phyloP scores from a whole-genome alignment of 164 flowering plant species.

The Tetrastigma voinierianum region DNA sequence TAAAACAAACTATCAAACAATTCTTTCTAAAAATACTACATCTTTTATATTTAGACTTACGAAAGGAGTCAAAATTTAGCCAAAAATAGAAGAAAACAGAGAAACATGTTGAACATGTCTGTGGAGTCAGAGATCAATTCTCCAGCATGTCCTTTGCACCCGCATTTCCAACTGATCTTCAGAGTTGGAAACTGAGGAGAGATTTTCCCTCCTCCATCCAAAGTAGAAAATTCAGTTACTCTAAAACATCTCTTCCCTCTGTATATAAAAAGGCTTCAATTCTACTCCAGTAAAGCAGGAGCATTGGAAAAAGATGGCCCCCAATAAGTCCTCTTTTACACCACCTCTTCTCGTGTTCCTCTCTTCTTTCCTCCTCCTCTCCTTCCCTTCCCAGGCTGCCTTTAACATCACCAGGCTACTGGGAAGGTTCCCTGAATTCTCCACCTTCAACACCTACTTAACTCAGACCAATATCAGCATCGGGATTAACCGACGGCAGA shows the following conservation, averaged over 20 bases:
- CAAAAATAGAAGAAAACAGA: too few relatives aligned
- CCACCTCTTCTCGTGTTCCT: constrained; percentile 15
- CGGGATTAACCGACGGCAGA: constrained; percentile 47
- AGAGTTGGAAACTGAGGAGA: too few relatives aligned
- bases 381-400: constrained; percentile 29
- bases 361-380: constrained; percentile 23
- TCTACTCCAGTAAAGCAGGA: neutral
- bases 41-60: too few relatives aligned
- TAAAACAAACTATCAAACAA: too few relatives aligned
- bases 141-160: too few relatives aligned
- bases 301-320: constrained; percentile 13
- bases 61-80: too few relatives aligned
- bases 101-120: too few relatives aligned
- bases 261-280: neutral
- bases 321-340: constrained; percentile 12
- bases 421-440: constrained; percentile 35
- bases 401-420: constrained; percentile 66
- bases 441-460: constrained; percentile 51
- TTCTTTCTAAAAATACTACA: too few relatives aligned
- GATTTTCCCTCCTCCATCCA: too few relatives aligned
- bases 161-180: too few relatives aligned
- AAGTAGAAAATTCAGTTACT: too few relatives aligned
- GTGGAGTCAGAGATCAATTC: too few relatives aligned
- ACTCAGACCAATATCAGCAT: constrained; percentile 38
- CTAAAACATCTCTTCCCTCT: neutral